Percentiles rank a stretch among this genome's conserved stretches.
Evolutionary conservation across 2,329 filamentous ascomycete species (phyloP).

Genomic region (Atkinsonella texensis): DNA sequence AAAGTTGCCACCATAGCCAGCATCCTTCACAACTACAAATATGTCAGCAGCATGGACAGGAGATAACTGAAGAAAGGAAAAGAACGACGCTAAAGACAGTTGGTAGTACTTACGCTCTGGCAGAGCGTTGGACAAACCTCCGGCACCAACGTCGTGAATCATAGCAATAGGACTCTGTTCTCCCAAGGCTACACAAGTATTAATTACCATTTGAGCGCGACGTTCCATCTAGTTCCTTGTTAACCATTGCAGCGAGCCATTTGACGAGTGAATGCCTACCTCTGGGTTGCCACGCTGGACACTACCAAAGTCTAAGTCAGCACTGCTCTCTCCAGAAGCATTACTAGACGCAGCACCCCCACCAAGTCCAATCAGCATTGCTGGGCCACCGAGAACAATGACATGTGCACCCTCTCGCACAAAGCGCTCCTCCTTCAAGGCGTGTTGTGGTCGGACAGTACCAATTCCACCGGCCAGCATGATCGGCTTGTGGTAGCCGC

Average conservation of each 20-base stretch:
- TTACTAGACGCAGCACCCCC: conserved; percentile 91
- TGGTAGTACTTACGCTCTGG: conserved; percentile 46
- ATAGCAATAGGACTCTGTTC: conserved; percentile 82
- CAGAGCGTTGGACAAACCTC: conserved; percentile 63
- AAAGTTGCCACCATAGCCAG: conserved; percentile 79
- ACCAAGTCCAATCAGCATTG: conserved; percentile 94
- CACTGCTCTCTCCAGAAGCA: conserved; percentile 74
- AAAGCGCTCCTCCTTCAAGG: conserved; percentile 67
- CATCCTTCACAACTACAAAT: conserved; percentile 64
- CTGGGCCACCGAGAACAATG: conserved; percentile 86
- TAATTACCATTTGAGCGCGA: conserved; percentile 95
- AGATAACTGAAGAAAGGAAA: background rate
- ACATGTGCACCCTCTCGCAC: conserved; percentile 83
- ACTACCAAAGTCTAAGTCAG: conserved; percentile 91
- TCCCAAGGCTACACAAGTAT: conserved; percentile 78
- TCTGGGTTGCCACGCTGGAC: conserved; percentile 96
- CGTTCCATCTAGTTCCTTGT: conserved; percentile 54
- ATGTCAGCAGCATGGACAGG: background rate
- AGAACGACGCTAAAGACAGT: background rate
- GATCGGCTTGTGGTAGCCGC: conserved; percentile 96
- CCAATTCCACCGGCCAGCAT: conserved; percentile 96
- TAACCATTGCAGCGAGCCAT: background rate
- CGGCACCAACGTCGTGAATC: conserved; percentile 95
- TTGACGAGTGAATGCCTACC: conserved; percentile 3
- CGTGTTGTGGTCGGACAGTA: conserved; percentile 81